Evolutionary conservation across 2,329 filamentous ascomycete genomes (phyloP), one percentile per base, ranked within the genome.

Genomic region (Fusarium guadeloupense): DNA sequence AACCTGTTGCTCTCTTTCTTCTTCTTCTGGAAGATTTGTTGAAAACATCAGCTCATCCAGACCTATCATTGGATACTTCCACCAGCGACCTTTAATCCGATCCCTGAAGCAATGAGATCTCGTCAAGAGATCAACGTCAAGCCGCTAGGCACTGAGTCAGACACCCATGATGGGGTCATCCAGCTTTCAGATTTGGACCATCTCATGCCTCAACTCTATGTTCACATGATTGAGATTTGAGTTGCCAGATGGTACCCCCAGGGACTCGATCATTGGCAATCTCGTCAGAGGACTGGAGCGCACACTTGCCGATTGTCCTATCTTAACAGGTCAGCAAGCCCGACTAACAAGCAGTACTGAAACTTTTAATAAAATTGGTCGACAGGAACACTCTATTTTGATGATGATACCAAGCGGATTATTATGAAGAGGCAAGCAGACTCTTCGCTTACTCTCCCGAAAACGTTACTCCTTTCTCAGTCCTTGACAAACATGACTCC

Each of bases 201-300:
- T 20, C 31, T 61, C 9, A 63, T 63, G 60, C 57, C 60, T 4
- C 61, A 63, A 20, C 35, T 61, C 6, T 63, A 63, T n/a, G 60
- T 63, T 6, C 40, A 50, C 14, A 49, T 63, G 26, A 30, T 49
- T 25, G 58, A 64, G 37, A 49, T 62, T 64, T 23, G 39, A 45
- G 6, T 9, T 62, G 1, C 34, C 49, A 16, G 30, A 52, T 0
- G 14, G 21, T 2, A 21, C 4, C 0, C 20, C 21, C 12, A 43
- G 37, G 7, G 43, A 51, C 0, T 17, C 40, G 1, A 51, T 49
- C 13, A 13, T 49, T 12, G 6, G 45, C 12, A 63, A 31, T 7
- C 47, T 63, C n/a, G 9, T 30, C 1, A 30, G 26, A 6, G 57
- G 60, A 9, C 13, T 63, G 13, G 48, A 63, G 14, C 43, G 42